Evolutionary conservation across 805 yeast species (phyloP).

Genomic region (Pichia thaimueangensis): DNA sequence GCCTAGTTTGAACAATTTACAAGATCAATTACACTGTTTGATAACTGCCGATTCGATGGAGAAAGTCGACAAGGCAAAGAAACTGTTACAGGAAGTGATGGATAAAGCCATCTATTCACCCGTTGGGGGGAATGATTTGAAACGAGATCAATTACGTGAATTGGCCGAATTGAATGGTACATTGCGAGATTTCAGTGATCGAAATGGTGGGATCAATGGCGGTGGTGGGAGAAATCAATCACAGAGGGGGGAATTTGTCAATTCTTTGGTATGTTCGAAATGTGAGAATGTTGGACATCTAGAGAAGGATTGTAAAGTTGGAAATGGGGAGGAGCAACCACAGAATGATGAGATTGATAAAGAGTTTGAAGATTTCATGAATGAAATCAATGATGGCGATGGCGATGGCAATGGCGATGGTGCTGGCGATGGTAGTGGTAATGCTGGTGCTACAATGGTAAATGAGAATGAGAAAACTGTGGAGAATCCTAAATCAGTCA

Average conservation of each 20-base stretch:
- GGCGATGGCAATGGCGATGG: constrained; percentile 8
- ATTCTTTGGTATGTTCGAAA: constrained; percentile 55
- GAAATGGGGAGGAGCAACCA: constrained; percentile 14
- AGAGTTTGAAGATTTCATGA: constrained; percentile 47
- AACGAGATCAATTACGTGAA: constrained; percentile 85
- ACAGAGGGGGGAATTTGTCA: constrained; percentile 34
- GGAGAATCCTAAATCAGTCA: no score
- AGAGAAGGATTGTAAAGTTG: constrained; percentile 73
- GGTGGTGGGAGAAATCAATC: constrained; percentile 56
- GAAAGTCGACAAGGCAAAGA: constrained; percentile 67
- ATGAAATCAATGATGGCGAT: constrained; percentile 35
- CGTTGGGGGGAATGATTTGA: constrained; percentile 87
- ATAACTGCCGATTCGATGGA: constrained; percentile 79
- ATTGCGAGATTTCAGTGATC: constrained; percentile 59
- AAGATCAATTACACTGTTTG: constrained; percentile 85
- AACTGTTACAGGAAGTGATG: constrained; percentile 66
- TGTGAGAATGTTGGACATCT: constrained; percentile 86
- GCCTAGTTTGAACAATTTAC: constrained; percentile 46
- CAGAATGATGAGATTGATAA: constrained; percentile 31
- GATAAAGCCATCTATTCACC: constrained; percentile 84
- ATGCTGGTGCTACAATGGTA: not conserved
- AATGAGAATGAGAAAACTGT: not conserved
- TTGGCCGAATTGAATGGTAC: constrained; percentile 95
- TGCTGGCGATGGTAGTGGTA: not conserved
- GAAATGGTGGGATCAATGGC: constrained; percentile 61